Evolutionary conservation across 164 flowering plant species (phyloP), one percentile per base, ranked within the genome.

Genomic region (Dillenia turbinata): DNA sequence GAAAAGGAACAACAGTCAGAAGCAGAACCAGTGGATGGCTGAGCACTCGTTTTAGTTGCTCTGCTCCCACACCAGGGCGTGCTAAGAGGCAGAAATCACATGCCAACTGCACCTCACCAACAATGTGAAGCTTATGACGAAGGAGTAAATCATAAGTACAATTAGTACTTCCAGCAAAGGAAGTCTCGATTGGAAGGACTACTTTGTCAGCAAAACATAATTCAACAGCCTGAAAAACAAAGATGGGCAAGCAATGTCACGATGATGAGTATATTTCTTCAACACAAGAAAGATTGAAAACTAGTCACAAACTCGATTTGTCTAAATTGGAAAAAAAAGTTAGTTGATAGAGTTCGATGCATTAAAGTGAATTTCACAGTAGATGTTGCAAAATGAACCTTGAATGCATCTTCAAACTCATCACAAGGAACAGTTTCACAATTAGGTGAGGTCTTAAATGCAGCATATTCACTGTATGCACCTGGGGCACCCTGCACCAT

Each of bases 81-180:
- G 78, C 90, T 12, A 87, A 69, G 33, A 85, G 86, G 62, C 90
- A 87, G 72, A 75, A 80, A 60, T 80, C 70, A 51, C 79, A 81
- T 61, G 79, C 78, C 71, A 85, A 56, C 72, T 83, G 85, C 56
- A 85, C 90, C 67, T 87, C 90, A 44, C 90, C 90, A 47, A 87
- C 88, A 53, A 87, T 87, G 65, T 87, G 90, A 43, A 87, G 78
- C 64, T 85, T 70, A 64, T 87, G 93, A 19, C 85, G 81, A 53
- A 83, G 85, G n/a, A 87, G 85, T 49, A 87, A 73, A 62, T 87
- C 92, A 63, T 87, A 87, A 67, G 83, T 85, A 3, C 88, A 80
- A 61, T 87, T 90, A 54, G 83, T 79, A 71, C 87, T 81, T 63
- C 88, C 93, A 54, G 84, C 84, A 12, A 81, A 54, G 50, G 90